Conservation (phyloP, 768 basidiomycete species). For the Clavulina sp. region DNA sequence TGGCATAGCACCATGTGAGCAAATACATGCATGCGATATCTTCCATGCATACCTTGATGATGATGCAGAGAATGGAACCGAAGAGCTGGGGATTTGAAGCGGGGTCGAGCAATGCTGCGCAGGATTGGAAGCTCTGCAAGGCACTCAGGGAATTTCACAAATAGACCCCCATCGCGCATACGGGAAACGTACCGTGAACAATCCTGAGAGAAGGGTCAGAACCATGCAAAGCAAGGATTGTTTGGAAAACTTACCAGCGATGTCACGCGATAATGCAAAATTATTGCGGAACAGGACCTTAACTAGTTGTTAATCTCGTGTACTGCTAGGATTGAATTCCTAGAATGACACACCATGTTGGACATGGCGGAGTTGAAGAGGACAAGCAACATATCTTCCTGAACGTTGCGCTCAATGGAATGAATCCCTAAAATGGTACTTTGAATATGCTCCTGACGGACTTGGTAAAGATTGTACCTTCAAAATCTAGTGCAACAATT, state of each 20-base stretch:
- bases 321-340: too few relatives aligned
- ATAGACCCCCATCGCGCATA: too few relatives aligned
- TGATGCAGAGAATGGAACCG: neutral
- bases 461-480: neutral
- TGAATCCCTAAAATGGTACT: constrained; percentile 3
- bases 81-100: constrained; percentile 1
- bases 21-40: too few relatives aligned
- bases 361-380: constrained; percentile 8
- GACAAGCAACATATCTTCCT: constrained; percentile 6
- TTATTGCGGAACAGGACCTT: constrained; percentile 8
- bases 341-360: too few relatives aligned
- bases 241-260: constrained; percentile 4
- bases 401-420: constrained; percentile 3
- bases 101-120: neutral
- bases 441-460: neutral
- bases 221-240: neutral
- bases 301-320: too few relatives aligned
- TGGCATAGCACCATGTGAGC: too few relatives aligned
- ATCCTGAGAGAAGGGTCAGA: neutral
- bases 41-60: too few relatives aligned
- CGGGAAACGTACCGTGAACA: too few relatives aligned
- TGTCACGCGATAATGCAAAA: constrained; percentile 3
- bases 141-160: too few relatives aligned
- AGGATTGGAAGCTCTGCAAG: constrained; percentile 2
- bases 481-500: constrained; percentile 7